Percentiles rank a stretch among this genome's conserved stretches.
These are phyloP conservation scores for Ceratobasidium sp. DNA, from an alignment of 1,284 basidiomycete species.

Conservation along the genomic window DNA sequence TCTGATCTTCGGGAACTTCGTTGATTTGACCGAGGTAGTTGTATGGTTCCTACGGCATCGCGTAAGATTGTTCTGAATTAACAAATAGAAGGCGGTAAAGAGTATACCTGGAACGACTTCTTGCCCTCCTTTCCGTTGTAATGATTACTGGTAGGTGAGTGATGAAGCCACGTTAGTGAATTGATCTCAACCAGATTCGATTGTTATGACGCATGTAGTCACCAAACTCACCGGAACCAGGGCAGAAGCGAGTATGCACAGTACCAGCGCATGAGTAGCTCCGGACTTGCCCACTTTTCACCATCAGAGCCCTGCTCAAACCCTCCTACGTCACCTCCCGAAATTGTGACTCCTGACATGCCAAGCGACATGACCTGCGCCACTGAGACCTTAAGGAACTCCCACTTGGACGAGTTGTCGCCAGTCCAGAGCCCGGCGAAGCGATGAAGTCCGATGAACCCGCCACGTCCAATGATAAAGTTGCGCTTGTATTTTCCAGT, in stretches of 20 bases:
- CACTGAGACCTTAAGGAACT: constrained; percentile 42
- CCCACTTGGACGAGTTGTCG: constrained; percentile 42
- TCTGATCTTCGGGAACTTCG: constrained; percentile 21
- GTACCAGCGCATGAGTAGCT: constrained; percentile 46
- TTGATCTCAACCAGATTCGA: too few species aligned
- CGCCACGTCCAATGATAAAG: constrained; percentile 45
- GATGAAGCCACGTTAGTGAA: background rate
- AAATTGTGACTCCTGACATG: constrained; percentile 40
- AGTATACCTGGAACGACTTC: constrained; percentile 38
- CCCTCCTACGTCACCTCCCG: constrained; percentile 44
- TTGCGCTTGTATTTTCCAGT: too few species aligned
- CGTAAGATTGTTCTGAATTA: background rate
- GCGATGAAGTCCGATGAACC: constrained; percentile 40
- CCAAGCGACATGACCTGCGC: constrained; percentile 45
- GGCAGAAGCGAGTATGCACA: constrained; percentile 43
- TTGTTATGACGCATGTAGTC: background rate
- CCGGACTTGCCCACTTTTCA: constrained; percentile 37
- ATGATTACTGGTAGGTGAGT: constrained; percentile 27
- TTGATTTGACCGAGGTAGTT: constrained; percentile 12
- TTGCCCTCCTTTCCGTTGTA: constrained; percentile 40
- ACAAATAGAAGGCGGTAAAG: background rate
- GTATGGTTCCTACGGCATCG: constrained; percentile 26
- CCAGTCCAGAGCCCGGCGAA: constrained; percentile 45
- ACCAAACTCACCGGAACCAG: constrained; percentile 30
- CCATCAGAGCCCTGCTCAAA: constrained; percentile 1